These are phyloP conservation scores for Colletotrichum sidae DNA, from an alignment of 2,329 filamentous ascomycete genomes.

Conservation along the genomic window DNA sequence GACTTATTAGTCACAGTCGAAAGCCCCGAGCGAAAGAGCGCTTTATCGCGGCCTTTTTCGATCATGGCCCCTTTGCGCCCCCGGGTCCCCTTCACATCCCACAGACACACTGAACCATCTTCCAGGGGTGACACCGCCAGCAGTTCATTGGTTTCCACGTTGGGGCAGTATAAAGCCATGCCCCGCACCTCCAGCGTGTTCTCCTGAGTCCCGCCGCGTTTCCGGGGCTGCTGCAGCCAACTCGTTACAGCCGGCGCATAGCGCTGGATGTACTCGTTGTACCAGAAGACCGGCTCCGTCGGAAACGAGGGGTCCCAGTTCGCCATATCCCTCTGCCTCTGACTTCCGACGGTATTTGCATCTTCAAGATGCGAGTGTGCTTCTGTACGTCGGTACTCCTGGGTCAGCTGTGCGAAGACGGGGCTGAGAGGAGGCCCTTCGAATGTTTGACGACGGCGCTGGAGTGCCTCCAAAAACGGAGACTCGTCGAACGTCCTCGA, in stretches of 20 bases:
- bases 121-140: slow-evolving; percentile 83
- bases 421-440: slow-evolving; percentile 35
- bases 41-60: slow-evolving; percentile 71
- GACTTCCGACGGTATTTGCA: slow-evolving; percentile 45
- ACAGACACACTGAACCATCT: slow-evolving; percentile 88
- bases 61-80: slow-evolving; percentile 71
- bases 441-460: slow-evolving; percentile 54
- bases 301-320: slow-evolving; percentile 88
- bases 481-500: slow-evolving; percentile 79
- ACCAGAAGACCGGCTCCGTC: slow-evolving; percentile 82
- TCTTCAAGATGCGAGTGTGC: slow-evolving; percentile 24
- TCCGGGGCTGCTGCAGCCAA: slow-evolving; percentile 78
- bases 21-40: slow-evolving; percentile 70
- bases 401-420: slow-evolving; percentile 21
- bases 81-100: slow-evolving; percentile 76
- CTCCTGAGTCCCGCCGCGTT: slow-evolving; percentile 53
- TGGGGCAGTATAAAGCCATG: slow-evolving; percentile 72
- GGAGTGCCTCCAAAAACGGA: slow-evolving; percentile 71
- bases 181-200: slow-evolving; percentile 77
- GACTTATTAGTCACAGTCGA: slow-evolving; percentile 60
- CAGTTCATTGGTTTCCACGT: slow-evolving; percentile 49
- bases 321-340: slow-evolving; percentile 70
- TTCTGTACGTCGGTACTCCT: slow-evolving; percentile 20
- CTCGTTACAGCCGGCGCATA: slow-evolving; percentile 78
- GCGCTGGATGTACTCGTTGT: slow-evolving; percentile 88